phyloP scores from a whole-genome alignment of 106 monocot species.

The Acorus gramineus region DNA sequence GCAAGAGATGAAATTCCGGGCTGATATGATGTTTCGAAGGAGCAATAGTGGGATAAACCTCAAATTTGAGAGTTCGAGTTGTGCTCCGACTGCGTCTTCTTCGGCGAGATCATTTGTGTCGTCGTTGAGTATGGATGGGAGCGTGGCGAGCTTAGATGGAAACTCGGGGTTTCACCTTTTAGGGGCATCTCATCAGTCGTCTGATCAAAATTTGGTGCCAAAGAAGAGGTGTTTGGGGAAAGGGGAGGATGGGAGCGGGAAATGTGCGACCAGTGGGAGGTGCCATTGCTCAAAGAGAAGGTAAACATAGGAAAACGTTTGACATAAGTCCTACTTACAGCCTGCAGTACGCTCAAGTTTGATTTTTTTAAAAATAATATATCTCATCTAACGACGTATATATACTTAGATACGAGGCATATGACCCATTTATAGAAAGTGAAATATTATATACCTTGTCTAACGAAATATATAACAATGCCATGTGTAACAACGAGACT shows the following conservation, averaged over 20 bases:
- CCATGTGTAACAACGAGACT: too few species aligned
- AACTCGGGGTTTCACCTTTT: conserved; percentile 46
- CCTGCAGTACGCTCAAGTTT: too few species aligned
- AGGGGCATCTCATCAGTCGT: conserved; percentile 36
- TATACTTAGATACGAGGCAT: too few species aligned
- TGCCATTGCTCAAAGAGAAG: conserved; percentile 92
- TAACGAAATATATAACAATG: too few species aligned
- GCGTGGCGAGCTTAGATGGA: conserved; percentile 45
- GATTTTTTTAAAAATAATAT: too few species aligned
- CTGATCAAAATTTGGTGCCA: conserved; percentile 22
- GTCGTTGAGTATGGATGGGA: conserved; percentile 79
- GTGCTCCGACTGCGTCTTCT: conserved; percentile 48
- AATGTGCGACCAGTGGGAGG: conserved; percentile 45
- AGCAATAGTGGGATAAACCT: conserved; percentile 66
- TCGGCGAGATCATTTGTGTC: conserved; percentile 71
- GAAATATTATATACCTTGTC: too few species aligned
- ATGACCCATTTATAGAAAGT: too few species aligned
- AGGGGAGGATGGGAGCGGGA: conserved; percentile 57
- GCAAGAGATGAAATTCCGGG: conserved; percentile 68
- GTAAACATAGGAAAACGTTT: conserved; percentile 8
- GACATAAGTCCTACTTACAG: too few species aligned
- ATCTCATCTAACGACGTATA: too few species aligned
- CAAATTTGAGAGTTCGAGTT: conserved; percentile 59
- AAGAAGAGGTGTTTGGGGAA: conserved; percentile 57
- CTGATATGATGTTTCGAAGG: conserved; percentile 44